Percentiles rank a stretch among this genome's conserved stretches.
phyloP scores from a whole-genome alignment of 441 rosid species.

The Codiaeum variegatum region DNA sequence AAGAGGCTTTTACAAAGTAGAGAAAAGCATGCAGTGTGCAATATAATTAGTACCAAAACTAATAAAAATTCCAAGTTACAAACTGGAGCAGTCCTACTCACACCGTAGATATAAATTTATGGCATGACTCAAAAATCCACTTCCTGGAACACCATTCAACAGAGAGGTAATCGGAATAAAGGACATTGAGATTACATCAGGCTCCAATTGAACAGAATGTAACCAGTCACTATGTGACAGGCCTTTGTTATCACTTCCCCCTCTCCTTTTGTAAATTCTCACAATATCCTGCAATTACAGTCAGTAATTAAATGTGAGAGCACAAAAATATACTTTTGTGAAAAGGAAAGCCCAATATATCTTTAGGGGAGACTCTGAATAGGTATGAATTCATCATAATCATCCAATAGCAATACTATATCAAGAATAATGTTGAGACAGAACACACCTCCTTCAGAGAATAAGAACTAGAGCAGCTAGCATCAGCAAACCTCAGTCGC shows the following conservation, averaged over 20 bases:
- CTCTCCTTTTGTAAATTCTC: conserved; percentile 76
- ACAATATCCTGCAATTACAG: conserved; percentile 58
- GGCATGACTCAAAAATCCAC: conserved; percentile 95
- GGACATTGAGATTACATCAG: conserved; percentile 89
- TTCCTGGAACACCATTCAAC: conserved; percentile 84
- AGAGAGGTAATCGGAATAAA: conserved; percentile 89
- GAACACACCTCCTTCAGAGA: conserved; percentile 75
- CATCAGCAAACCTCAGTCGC: conserved; percentile 69
- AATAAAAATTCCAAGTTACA: conserved; percentile 1
- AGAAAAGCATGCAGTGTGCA: neutral
- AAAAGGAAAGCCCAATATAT: neutral
- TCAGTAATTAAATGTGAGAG: conserved; percentile 19
- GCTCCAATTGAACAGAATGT: conserved; percentile 77
- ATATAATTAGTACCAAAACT: neutral
- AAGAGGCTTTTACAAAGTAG: neutral
- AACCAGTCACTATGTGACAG: conserved; percentile 83
- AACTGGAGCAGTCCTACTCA: conserved; percentile 39
- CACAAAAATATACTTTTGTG: neutral
- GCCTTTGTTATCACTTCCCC: conserved; percentile 62
- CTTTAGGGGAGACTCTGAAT: conserved; percentile 13
- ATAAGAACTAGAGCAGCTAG: conserved; percentile 78
- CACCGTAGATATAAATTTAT: conserved; percentile 91
- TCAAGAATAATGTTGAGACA: conserved; percentile 3
- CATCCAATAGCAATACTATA: neutral
- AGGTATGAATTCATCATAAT: conserved; percentile 11